Percentiles rank a stretch among this genome's conserved stretches.
Evolutionary conservation across 192 early-diverging fungal genomes (phyloP).

Genomic region (Linnemannia hyalina): DNA sequence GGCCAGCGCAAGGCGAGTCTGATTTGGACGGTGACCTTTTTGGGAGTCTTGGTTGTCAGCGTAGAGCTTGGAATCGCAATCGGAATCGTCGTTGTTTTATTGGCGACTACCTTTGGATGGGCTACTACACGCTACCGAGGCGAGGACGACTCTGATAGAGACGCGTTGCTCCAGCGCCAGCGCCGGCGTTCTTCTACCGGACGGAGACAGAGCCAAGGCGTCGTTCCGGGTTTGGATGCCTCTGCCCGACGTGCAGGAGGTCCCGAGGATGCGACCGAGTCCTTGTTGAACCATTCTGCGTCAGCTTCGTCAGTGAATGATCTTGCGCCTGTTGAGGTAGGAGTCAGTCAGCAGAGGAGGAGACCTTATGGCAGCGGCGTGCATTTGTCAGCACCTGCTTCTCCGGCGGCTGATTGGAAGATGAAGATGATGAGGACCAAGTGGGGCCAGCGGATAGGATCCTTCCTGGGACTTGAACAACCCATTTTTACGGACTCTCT

Average conservation of each 20-base stretch:
- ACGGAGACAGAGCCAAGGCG: background rate
- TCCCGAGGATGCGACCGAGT: slow-evolving; percentile 15
- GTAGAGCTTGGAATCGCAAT: slow-evolving; percentile 44
- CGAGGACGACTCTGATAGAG: background rate
- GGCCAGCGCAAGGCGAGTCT: slow-evolving; percentile 38
- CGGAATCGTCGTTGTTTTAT: slow-evolving; percentile 33
- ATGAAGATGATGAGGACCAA: slow-evolving; percentile 31
- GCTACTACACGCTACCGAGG: background rate
- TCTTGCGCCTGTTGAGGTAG: background rate
- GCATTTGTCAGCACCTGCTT: slow-evolving; percentile 12
- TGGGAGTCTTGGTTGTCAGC: slow-evolving; percentile 32
- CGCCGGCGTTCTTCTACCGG: slow-evolving; percentile 6
- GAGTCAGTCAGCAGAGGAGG: slow-evolving; percentile 17
- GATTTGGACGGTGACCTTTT: slow-evolving; percentile 43
- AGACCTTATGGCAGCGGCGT: background rate
- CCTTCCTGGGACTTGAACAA: slow-evolving; percentile 32
- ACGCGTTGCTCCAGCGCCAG: slow-evolving; percentile 16
- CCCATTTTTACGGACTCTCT: slow-evolving; percentile 38
- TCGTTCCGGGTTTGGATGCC: background rate
- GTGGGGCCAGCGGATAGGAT: slow-evolving; percentile 37
- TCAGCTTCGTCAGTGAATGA: background rate
- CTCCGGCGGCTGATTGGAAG: slow-evolving; percentile 37
- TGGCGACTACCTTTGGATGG: slow-evolving; percentile 22
- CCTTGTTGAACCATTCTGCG: slow-evolving; percentile 18
- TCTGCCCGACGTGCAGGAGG: background rate